Evolutionary conservation across 306 rosid species (phyloP).

Genomic region (Sicyos baderoa): DNA sequence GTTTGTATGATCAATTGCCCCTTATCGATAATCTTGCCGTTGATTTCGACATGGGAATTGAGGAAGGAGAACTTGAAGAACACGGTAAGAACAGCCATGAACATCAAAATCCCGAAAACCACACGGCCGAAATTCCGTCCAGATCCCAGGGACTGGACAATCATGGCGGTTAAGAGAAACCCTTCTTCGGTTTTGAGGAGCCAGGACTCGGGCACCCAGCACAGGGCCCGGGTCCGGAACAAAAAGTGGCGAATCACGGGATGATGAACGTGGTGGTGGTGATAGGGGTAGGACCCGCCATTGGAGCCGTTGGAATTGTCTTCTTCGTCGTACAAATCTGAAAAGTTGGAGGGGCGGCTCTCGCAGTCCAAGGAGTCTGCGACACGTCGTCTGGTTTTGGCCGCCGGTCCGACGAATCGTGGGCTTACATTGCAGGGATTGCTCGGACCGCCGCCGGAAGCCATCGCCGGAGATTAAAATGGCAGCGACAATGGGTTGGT

Average conservation of each 20-base stretch:
- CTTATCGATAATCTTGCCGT: conserved; percentile 36
- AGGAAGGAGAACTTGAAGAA: conserved; percentile 47
- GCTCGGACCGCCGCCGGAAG: conserved; percentile 21
- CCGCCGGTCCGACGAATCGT: conserved; percentile 19
- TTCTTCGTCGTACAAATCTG: conserved; percentile 40
- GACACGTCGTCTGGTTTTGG: conserved; percentile 28
- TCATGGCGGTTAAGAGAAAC: conserved; percentile 30
- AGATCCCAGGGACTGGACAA: conserved; percentile 35
- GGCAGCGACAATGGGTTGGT: no score
- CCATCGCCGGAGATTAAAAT: conserved; percentile 19
- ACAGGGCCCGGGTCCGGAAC: conserved; percentile 41
- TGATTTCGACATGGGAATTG: conserved; percentile 38
- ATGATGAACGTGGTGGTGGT: conserved; percentile 19
- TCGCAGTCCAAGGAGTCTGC: conserved; percentile 41
- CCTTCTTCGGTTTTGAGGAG: conserved; percentile 32
- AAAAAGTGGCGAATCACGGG: conserved; percentile 28
- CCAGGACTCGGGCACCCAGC: conserved; percentile 45
- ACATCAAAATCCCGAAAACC: conserved; percentile 37
- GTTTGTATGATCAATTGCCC: conserved; percentile 53
- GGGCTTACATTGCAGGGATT: conserved; percentile 17
- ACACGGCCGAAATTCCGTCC: conserved; percentile 50
- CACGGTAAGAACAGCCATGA: conserved; percentile 52
- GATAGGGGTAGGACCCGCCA: conserved; percentile 26
- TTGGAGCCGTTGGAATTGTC: conserved; percentile 24
- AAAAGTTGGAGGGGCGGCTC: conserved; percentile 19